Conservation (phyloP, 805 yeast species). For the Yamadazyma sp. region DNA sequence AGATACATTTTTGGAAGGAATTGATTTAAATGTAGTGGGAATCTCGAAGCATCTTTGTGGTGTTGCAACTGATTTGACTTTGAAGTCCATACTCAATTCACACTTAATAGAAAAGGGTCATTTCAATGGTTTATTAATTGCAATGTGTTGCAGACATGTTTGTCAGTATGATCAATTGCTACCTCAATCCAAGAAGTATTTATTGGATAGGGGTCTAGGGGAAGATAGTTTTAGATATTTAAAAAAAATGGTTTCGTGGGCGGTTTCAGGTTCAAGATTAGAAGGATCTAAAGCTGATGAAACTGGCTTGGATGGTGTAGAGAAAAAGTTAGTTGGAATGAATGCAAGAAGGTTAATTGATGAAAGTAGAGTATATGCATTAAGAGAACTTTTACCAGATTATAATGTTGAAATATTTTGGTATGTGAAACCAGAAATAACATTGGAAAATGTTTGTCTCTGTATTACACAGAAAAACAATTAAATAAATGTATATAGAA, state of each 20-base stretch:
- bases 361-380: conserved; percentile 58
- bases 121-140: conserved; percentile 66
- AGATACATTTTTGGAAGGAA: conserved; percentile 30
- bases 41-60: conserved; percentile 92
- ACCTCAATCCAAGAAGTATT: conserved; percentile 41
- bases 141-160: conserved; percentile 91
- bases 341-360: conserved; percentile 73
- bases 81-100: conserved; percentile 54
- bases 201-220: conserved; percentile 31
- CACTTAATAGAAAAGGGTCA: conserved; percentile 1
- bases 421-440: conserved; percentile 56
- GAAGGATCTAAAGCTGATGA: conserved; percentile 4
- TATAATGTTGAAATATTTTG: conserved; percentile 50
- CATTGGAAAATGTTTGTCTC: conserved; percentile 70
- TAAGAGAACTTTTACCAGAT: conserved; percentile 32
- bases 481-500: background rate
- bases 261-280: conserved; percentile 60
- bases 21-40: conserved; percentile 44
- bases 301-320: conserved; percentile 19
- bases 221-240: conserved; percentile 45
- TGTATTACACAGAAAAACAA: conserved; percentile 10
- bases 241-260: conserved; percentile 80
- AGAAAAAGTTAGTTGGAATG: conserved; percentile 61
- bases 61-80: conserved; percentile 85
- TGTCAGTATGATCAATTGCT: conserved; percentile 62